Evolutionary conservation across 129 eudicot species (phyloP), one percentile per base, ranked within the genome.

Genomic region (Rutidosis leptorrhynchoides): DNA sequence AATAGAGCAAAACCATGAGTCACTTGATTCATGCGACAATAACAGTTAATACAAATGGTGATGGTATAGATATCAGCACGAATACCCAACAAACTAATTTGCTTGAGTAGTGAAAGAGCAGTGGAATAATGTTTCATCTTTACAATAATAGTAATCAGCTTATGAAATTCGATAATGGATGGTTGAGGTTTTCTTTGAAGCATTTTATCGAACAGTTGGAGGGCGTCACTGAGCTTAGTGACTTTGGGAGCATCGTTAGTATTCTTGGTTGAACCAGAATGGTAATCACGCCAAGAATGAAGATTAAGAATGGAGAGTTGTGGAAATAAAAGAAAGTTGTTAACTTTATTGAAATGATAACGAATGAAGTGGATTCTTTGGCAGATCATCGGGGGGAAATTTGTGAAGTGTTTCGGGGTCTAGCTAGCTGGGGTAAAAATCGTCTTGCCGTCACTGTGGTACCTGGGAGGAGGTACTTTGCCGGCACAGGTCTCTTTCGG

Each of bases 171-270:
- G 19, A 52, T 6, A 46, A 74, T 67, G 0, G 75, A 59, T 21
- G 80, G 82, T 23, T 16, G 63, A 69, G 88, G 82, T 12, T 64
- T 27, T 42, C 29, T 69, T 28, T 71, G 69, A 65, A 62, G 29
- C 89, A 83, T 77, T 52, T 57, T 46, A 62, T 80, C 69, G 19
- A 73, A 83, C 73, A 83, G 53, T 3, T 45, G 62, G 65, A 77
- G 78, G 55, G 85, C 79, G 37, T 74, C 82, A n/a, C 76, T 23
- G 9, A 75, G 59, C 25, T 71, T 71, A 9, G 64, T 62, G 68
- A 60, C 30, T 45, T 71, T 45, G 68, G 23, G 11, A 30, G 32
- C 24, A 21, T 3, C 2, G 19, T 55, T 19, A 62, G 0, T 69
- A 30, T 33, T 15, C 32, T 35, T 32, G 2, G 33, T 1, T 29